A percentile compares a stretch with the other conserved stretches of the same genome.
phyloP scores from a whole-genome alignment of 1,284 basidiomycete genomes.

The Porodaedalea pini region DNA sequence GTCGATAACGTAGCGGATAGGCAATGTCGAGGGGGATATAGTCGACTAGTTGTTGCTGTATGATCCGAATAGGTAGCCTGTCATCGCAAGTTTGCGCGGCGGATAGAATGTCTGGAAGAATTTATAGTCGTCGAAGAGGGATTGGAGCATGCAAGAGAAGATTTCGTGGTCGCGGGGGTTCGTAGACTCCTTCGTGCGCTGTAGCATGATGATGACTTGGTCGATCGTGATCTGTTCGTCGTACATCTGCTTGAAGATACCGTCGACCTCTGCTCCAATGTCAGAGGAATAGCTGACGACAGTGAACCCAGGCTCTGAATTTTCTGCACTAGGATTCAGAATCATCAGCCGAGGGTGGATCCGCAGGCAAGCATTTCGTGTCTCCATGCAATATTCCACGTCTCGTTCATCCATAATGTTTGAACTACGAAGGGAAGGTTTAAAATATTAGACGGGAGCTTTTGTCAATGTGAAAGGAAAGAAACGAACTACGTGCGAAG shows the following conservation, averaged over 20 bases:
- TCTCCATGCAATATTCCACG: slow-evolving; percentile 85
- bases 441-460: slow-evolving; percentile 2
- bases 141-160: slow-evolving; percentile 98
- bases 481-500: slow-evolving; percentile 69
- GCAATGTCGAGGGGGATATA: slow-evolving; percentile 96
- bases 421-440: slow-evolving; percentile 41
- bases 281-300: slow-evolving; percentile 88
- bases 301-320: slow-evolving; percentile 83
- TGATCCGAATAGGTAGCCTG: slow-evolving; percentile 96
- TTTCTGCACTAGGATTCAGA: slow-evolving; percentile 82
- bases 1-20: slow-evolving; percentile 94
- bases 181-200: slow-evolving; percentile 80
- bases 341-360: slow-evolving; percentile 97
- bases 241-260: slow-evolving; percentile 98
- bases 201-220: slow-evolving; percentile 86
- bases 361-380: slow-evolving; percentile 92
- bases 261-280: slow-evolving; percentile 90
- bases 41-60: slow-evolving; percentile 92
- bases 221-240: slow-evolving; percentile 92
- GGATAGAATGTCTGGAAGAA: slow-evolving; percentile 98
- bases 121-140: slow-evolving; percentile 99
- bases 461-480: no score
- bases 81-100: slow-evolving; percentile 91
- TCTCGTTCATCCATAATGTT: slow-evolving; percentile 71
- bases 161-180: slow-evolving; percentile 90